Conservation (phyloP, 192 early-diverging fungal genomes). For the Podila minutissima region DNA sequence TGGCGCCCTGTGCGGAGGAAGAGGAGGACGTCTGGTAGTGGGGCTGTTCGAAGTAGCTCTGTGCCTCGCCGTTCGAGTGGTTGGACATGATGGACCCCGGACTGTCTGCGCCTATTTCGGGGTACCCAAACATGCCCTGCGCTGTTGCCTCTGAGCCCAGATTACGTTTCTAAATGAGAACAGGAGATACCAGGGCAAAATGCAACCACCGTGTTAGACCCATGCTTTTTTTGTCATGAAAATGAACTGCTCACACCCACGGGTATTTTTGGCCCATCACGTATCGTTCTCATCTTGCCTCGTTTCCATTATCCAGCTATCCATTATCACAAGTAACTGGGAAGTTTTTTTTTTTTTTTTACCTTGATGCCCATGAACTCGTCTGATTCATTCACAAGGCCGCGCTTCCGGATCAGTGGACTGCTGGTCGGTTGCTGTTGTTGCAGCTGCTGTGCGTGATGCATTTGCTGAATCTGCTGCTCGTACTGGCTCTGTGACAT, state of each 20-base stretch:
- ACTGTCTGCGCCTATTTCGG: slow-evolving; percentile 21
- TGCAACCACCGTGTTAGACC: no score
- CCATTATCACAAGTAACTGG: neutral
- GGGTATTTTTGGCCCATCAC: no score
- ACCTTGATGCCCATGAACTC: slow-evolving; percentile 31
- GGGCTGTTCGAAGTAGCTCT: slow-evolving; percentile 32
- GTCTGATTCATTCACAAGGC: slow-evolving; percentile 30
- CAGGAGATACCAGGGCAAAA: no score
- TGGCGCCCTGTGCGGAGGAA: neutral
- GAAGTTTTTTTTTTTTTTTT: neutral
- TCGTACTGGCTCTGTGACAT: no score
- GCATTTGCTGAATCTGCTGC: neutral
- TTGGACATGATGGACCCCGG: slow-evolving; percentile 17
- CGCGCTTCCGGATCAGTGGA: slow-evolving; percentile 27
- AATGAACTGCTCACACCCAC: no score
- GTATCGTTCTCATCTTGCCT: no score
- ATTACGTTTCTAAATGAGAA: slow-evolving; percentile 37
- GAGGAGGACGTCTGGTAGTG: slow-evolving; percentile 11
- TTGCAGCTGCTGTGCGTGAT: slow-evolving; percentile 7
- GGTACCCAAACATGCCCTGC: slow-evolving; percentile 18
- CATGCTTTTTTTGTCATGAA: no score
- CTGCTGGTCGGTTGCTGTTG: neutral
- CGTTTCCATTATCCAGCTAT: no score
- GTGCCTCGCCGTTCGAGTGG: slow-evolving; percentile 7
- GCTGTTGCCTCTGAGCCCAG: slow-evolving; percentile 30